Evolutionary conservation across 306 rosid genomes (phyloP).

Genomic region (Cyclanthera cordifolia): DNA sequence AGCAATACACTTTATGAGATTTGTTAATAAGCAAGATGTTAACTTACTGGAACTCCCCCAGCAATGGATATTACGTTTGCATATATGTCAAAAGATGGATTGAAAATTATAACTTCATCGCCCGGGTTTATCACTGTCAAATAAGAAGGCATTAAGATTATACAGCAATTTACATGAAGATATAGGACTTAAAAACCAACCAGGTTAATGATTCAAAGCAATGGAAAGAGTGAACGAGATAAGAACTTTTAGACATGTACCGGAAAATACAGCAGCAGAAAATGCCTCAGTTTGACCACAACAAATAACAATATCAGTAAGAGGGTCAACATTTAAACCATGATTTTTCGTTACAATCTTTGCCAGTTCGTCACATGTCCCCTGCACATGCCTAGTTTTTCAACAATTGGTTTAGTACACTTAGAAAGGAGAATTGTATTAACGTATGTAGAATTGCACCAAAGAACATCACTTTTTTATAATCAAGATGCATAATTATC

Average conservation of each 20-base stretch:
- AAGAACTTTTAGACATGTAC: conserved; percentile 15
- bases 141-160: conserved; percentile 16
- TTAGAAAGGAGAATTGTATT: not conserved
- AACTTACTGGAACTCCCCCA: conserved; percentile 68
- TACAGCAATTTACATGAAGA: not conserved
- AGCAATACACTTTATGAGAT: not conserved
- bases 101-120: conserved; percentile 62
- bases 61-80: conserved; percentile 50
- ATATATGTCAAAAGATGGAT: conserved; percentile 60
- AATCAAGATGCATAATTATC: not conserved
- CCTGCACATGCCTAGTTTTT: conserved; percentile 59
- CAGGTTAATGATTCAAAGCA: not conserved
- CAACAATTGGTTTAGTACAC: not conserved
- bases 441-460: not conserved
- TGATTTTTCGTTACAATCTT: conserved; percentile 41
- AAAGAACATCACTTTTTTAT: not conserved
- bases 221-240: not conserved
- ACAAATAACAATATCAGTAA: conserved; percentile 60
- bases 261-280: conserved; percentile 60
- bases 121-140: conserved; percentile 62
- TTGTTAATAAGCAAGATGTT: not conserved
- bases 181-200: not conserved
- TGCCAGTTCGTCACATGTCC: conserved; percentile 51
- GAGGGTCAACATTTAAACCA: conserved; percentile 60
- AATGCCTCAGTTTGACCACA: conserved; percentile 85